Evolutionary conservation across 768 basidiomycete genomes (phyloP).

Genomic region (Lactifluus pinguis): DNA sequence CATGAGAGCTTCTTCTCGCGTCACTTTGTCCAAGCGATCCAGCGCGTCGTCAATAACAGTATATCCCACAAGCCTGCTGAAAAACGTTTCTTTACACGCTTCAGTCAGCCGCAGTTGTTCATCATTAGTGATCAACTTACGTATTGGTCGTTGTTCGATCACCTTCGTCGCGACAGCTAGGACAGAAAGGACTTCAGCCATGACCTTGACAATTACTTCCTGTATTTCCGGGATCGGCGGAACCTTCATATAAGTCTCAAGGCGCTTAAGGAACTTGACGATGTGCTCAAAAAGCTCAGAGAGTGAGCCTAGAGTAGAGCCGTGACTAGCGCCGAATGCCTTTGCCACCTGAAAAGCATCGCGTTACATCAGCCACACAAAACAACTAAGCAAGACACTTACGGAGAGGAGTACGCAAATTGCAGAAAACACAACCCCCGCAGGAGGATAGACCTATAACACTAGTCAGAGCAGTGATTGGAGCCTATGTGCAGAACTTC

Average conservation of each 20-base stretch:
- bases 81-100: not conserved
- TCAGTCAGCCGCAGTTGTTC: not conserved
- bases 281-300: not conserved
- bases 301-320: not conserved
- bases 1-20: not conserved
- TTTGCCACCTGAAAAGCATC: not conserved
- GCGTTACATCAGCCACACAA: too few relatives aligned
- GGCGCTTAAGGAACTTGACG: not conserved
- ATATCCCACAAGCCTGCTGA: not conserved
- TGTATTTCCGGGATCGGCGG: not conserved
- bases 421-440: not conserved
- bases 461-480: not conserved
- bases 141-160: not conserved
- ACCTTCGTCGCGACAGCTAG: not conserved
- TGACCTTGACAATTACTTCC: not conserved
- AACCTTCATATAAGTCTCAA: not conserved
- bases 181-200: not conserved
- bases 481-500: not conserved
- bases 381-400: too few relatives aligned
- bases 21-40: not conserved
- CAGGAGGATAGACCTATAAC: not conserved
- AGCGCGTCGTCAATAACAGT: not conserved
- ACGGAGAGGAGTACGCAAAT: not conserved
- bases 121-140: not conserved
- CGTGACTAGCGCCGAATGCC: not conserved